Base-by-base conservation (phyloP, 352 stramenopile genomes). In the Phytophthora megakarya region DNA sequence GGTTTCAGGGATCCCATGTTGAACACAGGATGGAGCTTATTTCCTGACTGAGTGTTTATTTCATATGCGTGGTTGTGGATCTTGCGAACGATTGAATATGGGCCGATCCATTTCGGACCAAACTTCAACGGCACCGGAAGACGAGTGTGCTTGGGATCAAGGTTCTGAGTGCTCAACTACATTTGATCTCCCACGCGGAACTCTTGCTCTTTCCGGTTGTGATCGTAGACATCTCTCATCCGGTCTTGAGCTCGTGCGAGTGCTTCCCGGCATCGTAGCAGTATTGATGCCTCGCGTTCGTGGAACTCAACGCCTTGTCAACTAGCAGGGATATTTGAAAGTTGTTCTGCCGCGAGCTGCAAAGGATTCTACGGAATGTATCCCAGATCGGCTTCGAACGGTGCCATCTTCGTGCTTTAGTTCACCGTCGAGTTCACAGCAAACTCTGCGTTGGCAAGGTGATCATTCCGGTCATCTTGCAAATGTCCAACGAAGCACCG, bases 41-140 rank as follows among this genome's bases (percentile, higher is more conserved):
- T 48, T 1, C 50, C 50, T 5, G 45, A 10, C 35, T 46, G 56
- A 15, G 58, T 58, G 39, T 67, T 67, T 0, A 67, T 22, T 18
- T 60, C 30, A 25, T 67, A 67, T 19, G 35, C 35, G 7, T 18
- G 16, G 7, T 40, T 40, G 35, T 40, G 35, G 2, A 40, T 7
- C 35, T 40, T 40, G 1, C 13, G 3, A 2, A 40, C 12, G 16
- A 40, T 12, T 2, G 6, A 19, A 7, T 40, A 40, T 7, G 35
- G 7, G 7, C 35, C 35, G 3, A 40, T 40, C 35, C 35, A 40
- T 12, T 40, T 40, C 3, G 16, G 35, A 2, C 35, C 35, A 19
- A 40, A 8, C 35, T 40, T 40, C 2, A 5, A 7, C 12, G 35
- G 19, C 2, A 19, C 19, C 9, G 35, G 35, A 3, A 40, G 16